These are phyloP conservation scores for Serendipita sp. DNA, from an alignment of 768 basidiomycete species.

Conservation along the genomic window DNA sequence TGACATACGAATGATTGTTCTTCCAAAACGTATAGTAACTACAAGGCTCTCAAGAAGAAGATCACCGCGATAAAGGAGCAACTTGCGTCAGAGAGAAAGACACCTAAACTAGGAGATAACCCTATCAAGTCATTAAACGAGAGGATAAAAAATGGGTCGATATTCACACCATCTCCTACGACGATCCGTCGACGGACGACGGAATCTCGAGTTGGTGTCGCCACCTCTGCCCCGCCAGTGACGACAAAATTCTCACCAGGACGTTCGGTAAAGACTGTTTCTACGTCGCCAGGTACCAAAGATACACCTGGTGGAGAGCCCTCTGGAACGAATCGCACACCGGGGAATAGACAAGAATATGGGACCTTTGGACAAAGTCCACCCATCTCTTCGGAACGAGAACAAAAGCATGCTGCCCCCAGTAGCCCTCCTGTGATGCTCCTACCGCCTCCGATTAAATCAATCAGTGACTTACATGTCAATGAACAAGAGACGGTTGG, in stretches of 20 bases:
- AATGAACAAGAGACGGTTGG: not conserved
- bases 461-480: constrained; percentile 7
- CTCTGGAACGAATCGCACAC: not conserved
- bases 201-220: not conserved
- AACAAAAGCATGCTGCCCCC: not conserved
- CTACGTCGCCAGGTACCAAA: not conserved
- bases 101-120: not conserved
- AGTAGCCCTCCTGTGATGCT: constrained; percentile 4
- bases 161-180: not conserved
- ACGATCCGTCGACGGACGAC: not conserved
- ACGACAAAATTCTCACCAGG: not conserved
- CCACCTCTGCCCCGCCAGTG: not conserved
- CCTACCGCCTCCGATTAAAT: constrained; percentile 10
- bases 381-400: not conserved
- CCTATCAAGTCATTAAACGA: not conserved
- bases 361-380: constrained; percentile 12
- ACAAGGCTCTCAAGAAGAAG: constrained; percentile 50
- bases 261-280: not conserved
- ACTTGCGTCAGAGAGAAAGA: not conserved
- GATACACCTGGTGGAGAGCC: not conserved
- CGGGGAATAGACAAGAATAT: not conserved
- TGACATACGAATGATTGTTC: not conserved
- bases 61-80: constrained; percentile 32
- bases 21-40: constrained; percentile 33
- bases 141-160: not conserved